A percentile compares a stretch with the other conserved stretches of the same genome.
Conservation (phyloP, 2,329 filamentous ascomycete genomes). For the Decorospora gaudefroyi region DNA sequence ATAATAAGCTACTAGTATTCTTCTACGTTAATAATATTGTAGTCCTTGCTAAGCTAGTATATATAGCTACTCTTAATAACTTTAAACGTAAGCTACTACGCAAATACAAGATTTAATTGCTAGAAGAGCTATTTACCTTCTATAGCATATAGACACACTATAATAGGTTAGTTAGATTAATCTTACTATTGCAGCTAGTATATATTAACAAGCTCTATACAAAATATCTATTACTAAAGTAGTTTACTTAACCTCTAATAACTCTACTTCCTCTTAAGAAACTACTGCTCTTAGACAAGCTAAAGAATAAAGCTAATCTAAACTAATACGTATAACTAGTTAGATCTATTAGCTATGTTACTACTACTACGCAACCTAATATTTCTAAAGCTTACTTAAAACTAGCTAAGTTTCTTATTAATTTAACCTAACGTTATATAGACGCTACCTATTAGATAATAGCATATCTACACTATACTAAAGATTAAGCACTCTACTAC, state of each 20-base stretch:
- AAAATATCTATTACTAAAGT: conserved; percentile 4
- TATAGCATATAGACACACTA: too few species aligned
- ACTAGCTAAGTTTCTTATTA: conserved; percentile 22
- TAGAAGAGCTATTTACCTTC: too few species aligned
- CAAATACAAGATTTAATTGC: too few species aligned
- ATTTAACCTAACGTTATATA: conserved; percentile 17
- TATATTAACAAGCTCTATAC: conserved; percentile 1
- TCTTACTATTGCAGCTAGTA: background rate
- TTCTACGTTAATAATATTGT: too few species aligned
- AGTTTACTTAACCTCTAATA: background rate
- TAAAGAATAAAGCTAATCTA: conserved; percentile 11
- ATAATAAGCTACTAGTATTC: too few species aligned
- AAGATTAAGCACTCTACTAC: conserved; percentile 10
- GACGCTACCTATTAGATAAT: conserved; percentile 16
- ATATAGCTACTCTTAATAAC: too few species aligned
- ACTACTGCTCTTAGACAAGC: conserved; percentile 12
- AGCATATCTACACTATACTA: conserved; percentile 15
- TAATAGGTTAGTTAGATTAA: too few species aligned
- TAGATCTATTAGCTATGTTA: conserved; percentile 22
- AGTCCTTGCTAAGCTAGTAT: too few species aligned
- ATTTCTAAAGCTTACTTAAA: conserved; percentile 21
- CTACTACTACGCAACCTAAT: conserved; percentile 19
- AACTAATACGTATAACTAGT: conserved; percentile 15
- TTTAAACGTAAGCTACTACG: too few species aligned
- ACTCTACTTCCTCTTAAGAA: conserved; percentile 3